These are phyloP conservation scores for Penicillium sp. DNA, from an alignment of 2,329 filamentous ascomycete species.

Conservation along the genomic window DNA sequence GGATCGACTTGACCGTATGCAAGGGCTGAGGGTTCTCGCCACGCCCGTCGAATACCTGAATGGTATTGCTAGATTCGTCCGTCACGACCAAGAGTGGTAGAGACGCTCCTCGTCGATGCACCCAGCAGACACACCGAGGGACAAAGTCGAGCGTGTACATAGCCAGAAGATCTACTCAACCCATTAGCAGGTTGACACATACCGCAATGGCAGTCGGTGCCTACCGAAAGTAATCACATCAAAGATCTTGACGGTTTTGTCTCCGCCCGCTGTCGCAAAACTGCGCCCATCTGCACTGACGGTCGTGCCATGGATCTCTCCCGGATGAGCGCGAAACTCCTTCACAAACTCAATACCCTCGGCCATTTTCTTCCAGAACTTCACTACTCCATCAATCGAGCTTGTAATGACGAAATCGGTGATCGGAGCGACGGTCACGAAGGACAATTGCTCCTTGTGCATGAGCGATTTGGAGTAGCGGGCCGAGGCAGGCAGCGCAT, in stretches of 20 bases:
- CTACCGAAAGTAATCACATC: constrained; percentile 73
- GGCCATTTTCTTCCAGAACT: constrained; percentile 97
- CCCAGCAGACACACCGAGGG: constrained; percentile 84
- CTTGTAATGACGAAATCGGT: constrained; percentile 96
- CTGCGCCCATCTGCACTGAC: constrained; percentile 87
- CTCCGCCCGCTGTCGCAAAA: constrained; percentile 78
- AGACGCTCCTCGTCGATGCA: constrained; percentile 83
- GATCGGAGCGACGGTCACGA: constrained; percentile 79
- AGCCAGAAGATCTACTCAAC: constrained; percentile 66
- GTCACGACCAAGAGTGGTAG: constrained; percentile 82
- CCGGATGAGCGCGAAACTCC: constrained; percentile 87
- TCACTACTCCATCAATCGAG: constrained; percentile 91
- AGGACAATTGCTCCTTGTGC: constrained; percentile 94
- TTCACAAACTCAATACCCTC: constrained; percentile 96
- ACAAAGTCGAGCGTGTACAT: constrained; percentile 75
- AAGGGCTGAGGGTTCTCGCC: constrained; percentile 74
- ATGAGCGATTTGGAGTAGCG: constrained; percentile 95
- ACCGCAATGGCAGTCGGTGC: constrained; percentile 1
- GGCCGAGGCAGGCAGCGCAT: constrained; percentile 74
- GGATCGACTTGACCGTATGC: constrained; percentile 74
- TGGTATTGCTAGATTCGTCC: constrained; percentile 66
- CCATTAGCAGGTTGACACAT: constrained; percentile 1
- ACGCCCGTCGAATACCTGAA: constrained; percentile 84
- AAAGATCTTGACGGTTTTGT: constrained; percentile 53
- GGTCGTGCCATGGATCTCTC: constrained; percentile 78